phyloP scores from a whole-genome alignment of 1,139 yeast species.

The Taphrina confusa region DNA sequence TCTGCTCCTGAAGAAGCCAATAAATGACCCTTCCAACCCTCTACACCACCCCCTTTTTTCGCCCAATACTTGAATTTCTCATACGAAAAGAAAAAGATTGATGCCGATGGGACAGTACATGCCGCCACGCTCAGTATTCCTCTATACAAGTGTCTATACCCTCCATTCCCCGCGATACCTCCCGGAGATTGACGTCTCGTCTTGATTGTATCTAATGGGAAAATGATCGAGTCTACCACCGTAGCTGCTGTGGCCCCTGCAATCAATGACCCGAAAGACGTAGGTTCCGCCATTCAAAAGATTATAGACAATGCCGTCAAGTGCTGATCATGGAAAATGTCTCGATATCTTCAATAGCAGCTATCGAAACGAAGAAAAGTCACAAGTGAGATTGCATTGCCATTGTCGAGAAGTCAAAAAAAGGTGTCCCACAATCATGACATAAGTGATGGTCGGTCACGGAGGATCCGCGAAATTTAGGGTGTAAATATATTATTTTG shows the following conservation, averaged over 20 bases:
- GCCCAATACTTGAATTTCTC: slow-evolving; percentile 28
- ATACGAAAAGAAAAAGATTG: slow-evolving; percentile 33
- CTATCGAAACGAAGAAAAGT: no score
- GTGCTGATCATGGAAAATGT: no score
- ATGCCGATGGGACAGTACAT: slow-evolving; percentile 77
- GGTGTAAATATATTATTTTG: no score
- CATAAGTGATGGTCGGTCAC: no score
- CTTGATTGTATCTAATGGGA: slow-evolving; percentile 93
- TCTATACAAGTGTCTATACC: slow-evolving; percentile 82
- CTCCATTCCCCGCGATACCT: slow-evolving; percentile 89
- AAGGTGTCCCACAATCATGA: no score
- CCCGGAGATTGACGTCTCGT: slow-evolving; percentile 94
- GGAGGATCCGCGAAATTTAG: no score
- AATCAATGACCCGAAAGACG: slow-evolving; percentile 19
- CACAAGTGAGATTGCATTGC: no score
- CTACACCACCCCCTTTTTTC: background rate
- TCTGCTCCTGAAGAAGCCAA: slow-evolving; percentile 29
- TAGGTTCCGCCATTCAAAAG: slow-evolving; percentile 30
- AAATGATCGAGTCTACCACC: slow-evolving; percentile 87
- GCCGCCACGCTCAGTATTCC: slow-evolving; percentile 93
- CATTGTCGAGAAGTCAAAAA: no score
- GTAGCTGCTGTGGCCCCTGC: slow-evolving; percentile 94
- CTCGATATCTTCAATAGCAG: no score
- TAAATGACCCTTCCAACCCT: slow-evolving; percentile 26
- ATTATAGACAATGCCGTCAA: no score